A percentile compares a stretch with the other conserved stretches of the same genome.
phyloP scores from a whole-genome alignment of 768 basidiomycete species.

The Trametes elegans region DNA sequence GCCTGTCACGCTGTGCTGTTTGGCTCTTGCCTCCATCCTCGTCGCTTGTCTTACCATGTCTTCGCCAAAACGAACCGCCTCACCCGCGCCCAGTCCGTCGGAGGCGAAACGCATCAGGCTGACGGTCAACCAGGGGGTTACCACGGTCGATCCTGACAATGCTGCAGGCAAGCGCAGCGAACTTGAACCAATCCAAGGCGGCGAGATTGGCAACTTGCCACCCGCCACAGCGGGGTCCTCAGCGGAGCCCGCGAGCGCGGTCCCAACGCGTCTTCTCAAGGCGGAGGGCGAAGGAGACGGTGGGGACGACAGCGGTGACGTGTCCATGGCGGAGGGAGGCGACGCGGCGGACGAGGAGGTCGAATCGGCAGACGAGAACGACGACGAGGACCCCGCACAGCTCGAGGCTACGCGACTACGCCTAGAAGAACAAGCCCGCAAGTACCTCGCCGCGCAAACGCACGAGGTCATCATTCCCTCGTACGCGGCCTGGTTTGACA shows the following conservation, averaged over 20 bases:
- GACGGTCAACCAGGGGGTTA: slow-evolving; percentile 56
- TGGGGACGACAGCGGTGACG: slow-evolving; percentile 66
- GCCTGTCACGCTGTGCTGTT: not conserved
- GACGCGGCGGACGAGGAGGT: slow-evolving; percentile 81
- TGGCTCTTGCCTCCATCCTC: slow-evolving; percentile 5
- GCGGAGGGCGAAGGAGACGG: slow-evolving; percentile 59
- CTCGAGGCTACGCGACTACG: slow-evolving; percentile 76
- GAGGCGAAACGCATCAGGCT: slow-evolving; percentile 36
- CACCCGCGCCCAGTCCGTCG: slow-evolving; percentile 32
- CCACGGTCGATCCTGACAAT: slow-evolving; percentile 73
- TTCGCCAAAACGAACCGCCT: slow-evolving; percentile 37
- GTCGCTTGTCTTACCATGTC: slow-evolving; percentile 23
- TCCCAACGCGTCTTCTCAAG: slow-evolving; percentile 38
- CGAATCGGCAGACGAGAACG: slow-evolving; percentile 77
- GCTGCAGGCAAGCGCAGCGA: slow-evolving; percentile 87
- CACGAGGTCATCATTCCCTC: slow-evolving; percentile 97
- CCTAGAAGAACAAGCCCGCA: slow-evolving; percentile 83
- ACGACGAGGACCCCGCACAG: slow-evolving; percentile 84
- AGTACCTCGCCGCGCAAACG: slow-evolving; percentile 95
- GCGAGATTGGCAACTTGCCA: slow-evolving; percentile 74
- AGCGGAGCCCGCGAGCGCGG: slow-evolving; percentile 32
- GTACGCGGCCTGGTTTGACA: slow-evolving; percentile 97
- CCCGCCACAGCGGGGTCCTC: slow-evolving; percentile 37
- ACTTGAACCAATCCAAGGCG: slow-evolving; percentile 77
- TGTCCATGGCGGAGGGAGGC: slow-evolving; percentile 77